Conservation (phyloP, 345 rosid genomes). For the Moricandia arvensis region DNA sequence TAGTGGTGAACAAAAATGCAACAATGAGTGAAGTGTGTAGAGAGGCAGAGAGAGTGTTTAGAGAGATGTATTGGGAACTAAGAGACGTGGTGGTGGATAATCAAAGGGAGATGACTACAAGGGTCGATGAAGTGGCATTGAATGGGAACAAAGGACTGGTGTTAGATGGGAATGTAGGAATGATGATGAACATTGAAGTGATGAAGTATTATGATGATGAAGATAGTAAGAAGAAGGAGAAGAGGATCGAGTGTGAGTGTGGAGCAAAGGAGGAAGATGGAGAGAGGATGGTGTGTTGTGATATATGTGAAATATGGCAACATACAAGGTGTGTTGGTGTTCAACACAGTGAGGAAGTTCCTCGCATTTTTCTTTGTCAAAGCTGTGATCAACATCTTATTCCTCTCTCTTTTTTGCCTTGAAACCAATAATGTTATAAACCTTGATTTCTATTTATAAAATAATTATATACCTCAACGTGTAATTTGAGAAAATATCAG, state of each 20-base stretch:
- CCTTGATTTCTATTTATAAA: not conserved
- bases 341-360: conserved; percentile 63
- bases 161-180: conserved; percentile 48
- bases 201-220: conserved; percentile 34
- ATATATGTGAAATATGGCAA: conserved; percentile 88
- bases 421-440: conserved; percentile 3
- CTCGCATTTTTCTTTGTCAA: conserved; percentile 76
- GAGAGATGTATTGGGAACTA: conserved; percentile 73
- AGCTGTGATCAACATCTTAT: conserved; percentile 75
- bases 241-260: conserved; percentile 58
- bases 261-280: conserved; percentile 82
- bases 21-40: conserved; percentile 59
- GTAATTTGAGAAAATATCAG: not conserved
- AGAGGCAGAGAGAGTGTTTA: conserved; percentile 61
- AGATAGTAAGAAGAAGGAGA: conserved; percentile 32
- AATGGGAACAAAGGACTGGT: conserved; percentile 47
- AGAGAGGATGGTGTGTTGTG: conserved; percentile 78
- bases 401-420: conserved; percentile 57
- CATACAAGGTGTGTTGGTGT: conserved; percentile 76
- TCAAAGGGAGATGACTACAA: not conserved
- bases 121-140: conserved; percentile 44
- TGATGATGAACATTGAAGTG: conserved; percentile 31
- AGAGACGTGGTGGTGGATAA: conserved; percentile 52
- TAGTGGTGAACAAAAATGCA: conserved; percentile 57
- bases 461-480: not conserved